Percentiles rank a stretch among this genome's conserved stretches.
phyloP scores from a whole-genome alignment of 1,284 basidiomycete genomes.

The Irpex sp. region DNA sequence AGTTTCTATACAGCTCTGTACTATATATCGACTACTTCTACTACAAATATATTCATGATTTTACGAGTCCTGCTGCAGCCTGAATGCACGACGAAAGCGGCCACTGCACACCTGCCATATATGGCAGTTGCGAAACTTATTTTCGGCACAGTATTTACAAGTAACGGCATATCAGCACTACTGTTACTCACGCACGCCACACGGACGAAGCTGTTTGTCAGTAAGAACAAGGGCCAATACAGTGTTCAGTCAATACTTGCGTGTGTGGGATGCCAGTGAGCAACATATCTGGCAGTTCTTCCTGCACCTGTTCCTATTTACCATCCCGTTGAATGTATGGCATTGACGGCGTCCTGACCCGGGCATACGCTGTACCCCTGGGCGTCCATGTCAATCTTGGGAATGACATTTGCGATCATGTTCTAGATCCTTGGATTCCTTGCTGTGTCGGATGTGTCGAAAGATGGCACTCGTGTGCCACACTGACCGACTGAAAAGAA shows the following conservation, averaged over 20 bases:
- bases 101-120: no score
- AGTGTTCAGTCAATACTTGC: neutral
- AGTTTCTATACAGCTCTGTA: no score
- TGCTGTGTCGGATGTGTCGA: neutral
- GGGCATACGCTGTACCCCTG: neutral
- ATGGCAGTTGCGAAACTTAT: no score
- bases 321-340: no score
- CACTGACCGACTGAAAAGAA: neutral
- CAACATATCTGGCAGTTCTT: neutral
- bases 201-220: neutral
- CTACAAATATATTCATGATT: no score
- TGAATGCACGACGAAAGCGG: no score
- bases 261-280: neutral
- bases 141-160: neutral
- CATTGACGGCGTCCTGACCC: no score
- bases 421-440: neutral
- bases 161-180: no score
- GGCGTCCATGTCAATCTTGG: neutral
- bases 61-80: no score
- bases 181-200: neutral
- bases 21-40: no score
- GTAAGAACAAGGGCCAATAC: neutral
- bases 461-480: neutral
- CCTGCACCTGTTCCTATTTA: neutral
- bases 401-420: neutral